Base-by-base conservation (phyloP, 805 yeast genomes). In the Candida maltosa region DNA sequence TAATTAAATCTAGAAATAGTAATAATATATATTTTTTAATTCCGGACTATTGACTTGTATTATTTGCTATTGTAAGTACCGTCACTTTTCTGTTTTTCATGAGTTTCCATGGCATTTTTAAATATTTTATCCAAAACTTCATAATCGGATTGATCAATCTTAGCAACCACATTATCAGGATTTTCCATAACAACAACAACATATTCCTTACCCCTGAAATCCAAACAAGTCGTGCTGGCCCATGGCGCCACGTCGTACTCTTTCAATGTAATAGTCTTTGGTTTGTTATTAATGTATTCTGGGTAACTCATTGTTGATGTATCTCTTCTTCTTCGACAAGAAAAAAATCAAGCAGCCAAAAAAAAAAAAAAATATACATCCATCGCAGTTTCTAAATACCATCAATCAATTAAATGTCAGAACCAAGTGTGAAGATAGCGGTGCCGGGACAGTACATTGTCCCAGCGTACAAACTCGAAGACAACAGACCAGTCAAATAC, bases 361-460 rank as follows among this genome's bases (percentile, higher is more conserved):
- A 26, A 19, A 32, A 32, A 18, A 29, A 34, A 29, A 34, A 34
- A 16, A 14, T 21, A 14, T 15, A 10, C 17, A 8, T 5, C 18
- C 31, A 20, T 23, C 19, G 4, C 21, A 17, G 29, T 30, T 29
- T 24, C 38, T 12, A 6, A 18, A 11, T 12, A 22, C 25, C 25
- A 22, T 12, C 25, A 22, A n/a, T n/a, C n/a, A n/a, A n/a, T n/a
- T n/a, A n/a, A n/a, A n/a, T n/a, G n/a, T n/a, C n/a, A n/a, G n/a
- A 11, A 22, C 25, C 11, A 26, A 11, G 16, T 9, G 29, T 7
- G 33, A 32, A 9, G 20, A 17, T 29, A 24, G 86, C 74, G 2
- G 67, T 80, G n/a, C 96, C 96, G 1, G 96, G 96, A 0, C 95
- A 87, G 48, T 74, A 81, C 27, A 66, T 87, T 16, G 72, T 79